These are phyloP conservation scores for Rubus parviflorus DNA, from an alignment of 306 rosid genomes.

Conservation along the genomic window DNA sequence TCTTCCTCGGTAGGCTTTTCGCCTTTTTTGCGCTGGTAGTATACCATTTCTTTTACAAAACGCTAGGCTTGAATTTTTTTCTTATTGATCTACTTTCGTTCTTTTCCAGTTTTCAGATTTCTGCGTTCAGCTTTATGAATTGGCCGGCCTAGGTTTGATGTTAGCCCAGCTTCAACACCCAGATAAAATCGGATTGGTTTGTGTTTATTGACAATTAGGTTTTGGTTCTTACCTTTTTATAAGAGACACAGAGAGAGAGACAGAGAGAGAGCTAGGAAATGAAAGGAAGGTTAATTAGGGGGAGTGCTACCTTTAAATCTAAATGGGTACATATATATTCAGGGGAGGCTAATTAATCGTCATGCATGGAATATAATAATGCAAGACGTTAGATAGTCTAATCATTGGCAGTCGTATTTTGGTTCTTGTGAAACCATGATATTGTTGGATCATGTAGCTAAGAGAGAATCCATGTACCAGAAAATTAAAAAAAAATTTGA, in stretches of 20 bases:
- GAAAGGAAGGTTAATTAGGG: not conserved
- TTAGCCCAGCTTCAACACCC: too few relatives aligned
- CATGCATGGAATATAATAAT: not conserved
- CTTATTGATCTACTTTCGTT: not conserved
- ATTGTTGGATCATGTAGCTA: not conserved
- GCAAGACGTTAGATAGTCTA: constrained; percentile 14
- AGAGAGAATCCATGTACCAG: not conserved
- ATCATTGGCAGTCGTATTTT: constrained; percentile 4
- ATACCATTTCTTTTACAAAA: constrained; percentile 49
- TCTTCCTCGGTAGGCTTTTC: constrained; percentile 4
- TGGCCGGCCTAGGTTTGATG: not conserved
- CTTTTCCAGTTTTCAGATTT: not conserved
- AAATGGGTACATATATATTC: not conserved
- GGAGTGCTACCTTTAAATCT: not conserved
- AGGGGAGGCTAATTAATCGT: not conserved
- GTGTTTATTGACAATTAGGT: not conserved
- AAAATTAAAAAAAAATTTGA: not conserved
- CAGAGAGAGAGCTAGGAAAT: not conserved
- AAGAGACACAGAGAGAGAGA: not conserved
- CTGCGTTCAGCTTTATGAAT: not conserved
- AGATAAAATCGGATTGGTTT: not conserved
- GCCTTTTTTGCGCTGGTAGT: constrained; percentile 47
- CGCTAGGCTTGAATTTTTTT: constrained; percentile 21
- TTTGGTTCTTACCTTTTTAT: not conserved
- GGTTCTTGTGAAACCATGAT: not conserved